phyloP scores from a whole-genome alignment of 495 filamentous ascomycete genomes.

The Xylaria scruposa region DNA sequence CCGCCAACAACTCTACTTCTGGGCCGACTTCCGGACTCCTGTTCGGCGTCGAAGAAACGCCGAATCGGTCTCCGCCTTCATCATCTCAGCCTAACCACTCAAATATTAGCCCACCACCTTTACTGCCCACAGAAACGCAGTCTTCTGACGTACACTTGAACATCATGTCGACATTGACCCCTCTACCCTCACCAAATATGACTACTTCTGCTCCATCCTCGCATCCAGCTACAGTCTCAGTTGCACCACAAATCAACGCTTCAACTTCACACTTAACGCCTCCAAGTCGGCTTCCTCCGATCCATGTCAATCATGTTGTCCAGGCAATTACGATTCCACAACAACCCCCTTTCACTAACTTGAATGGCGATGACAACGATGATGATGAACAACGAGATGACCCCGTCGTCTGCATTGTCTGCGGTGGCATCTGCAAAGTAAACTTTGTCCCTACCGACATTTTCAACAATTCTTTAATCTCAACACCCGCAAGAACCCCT shows the following conservation, averaged over 20 bases:
- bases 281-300: background rate
- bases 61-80: background rate
- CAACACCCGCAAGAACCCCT: background rate
- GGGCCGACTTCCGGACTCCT: background rate
- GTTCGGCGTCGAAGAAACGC: background rate
- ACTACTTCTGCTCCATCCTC: background rate
- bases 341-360: background rate
- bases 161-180: background rate
- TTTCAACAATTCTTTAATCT: background rate
- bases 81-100: background rate
- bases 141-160: background rate
- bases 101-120: background rate
- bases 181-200: background rate
- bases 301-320: no score
- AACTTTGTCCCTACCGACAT: background rate
- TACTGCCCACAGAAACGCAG: background rate
- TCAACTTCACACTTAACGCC: background rate
- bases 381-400: background rate
- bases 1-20: background rate
- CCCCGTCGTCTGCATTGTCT: slow-evolving; percentile 30
- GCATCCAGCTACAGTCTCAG: background rate
- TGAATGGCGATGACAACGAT: no score
- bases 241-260: background rate
- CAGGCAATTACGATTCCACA: background rate
- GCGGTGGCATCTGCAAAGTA: slow-evolving; percentile 30